Percentiles rank a stretch among this genome's conserved stretches.
phyloP scores from a whole-genome alignment of 306 rosid species.

The Elaeagnus macrophylla region DNA sequence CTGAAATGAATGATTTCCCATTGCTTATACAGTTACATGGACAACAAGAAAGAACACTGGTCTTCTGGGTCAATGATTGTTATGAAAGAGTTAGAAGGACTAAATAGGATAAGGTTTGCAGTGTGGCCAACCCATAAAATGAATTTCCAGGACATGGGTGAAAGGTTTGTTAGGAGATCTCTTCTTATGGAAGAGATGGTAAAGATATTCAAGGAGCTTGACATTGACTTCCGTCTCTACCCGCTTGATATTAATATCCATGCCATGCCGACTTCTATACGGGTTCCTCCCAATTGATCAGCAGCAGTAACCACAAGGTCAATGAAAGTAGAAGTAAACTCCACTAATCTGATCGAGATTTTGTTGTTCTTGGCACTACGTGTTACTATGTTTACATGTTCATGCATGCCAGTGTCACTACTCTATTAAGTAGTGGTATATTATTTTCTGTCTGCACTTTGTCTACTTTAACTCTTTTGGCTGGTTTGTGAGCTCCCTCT shows the following conservation, averaged over 20 bases:
- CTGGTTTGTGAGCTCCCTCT: too few relatives aligned
- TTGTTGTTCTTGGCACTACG: too few relatives aligned
- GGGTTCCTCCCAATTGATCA: conserved; percentile 42
- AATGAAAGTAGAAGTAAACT: conserved; percentile 5
- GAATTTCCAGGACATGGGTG: conserved; percentile 83
- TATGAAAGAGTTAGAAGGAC: conserved; percentile 43
- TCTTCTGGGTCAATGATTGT: conserved; percentile 52
- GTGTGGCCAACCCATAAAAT: conserved; percentile 70
- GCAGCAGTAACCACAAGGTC: conserved; percentile 22
- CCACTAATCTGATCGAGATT: too few relatives aligned
- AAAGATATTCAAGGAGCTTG: conserved; percentile 66
- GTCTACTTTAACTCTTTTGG: too few relatives aligned
- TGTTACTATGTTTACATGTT: too few relatives aligned
- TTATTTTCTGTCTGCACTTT: too few relatives aligned
- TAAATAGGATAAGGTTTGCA: conserved; percentile 47
- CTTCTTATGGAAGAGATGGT: conserved; percentile 63
- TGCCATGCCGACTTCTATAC: conserved; percentile 43
- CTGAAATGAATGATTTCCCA: neutral
- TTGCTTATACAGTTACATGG: conserved; percentile 51
- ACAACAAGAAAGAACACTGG: conserved; percentile 86
- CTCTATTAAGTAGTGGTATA: too few relatives aligned
- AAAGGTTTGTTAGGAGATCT: conserved; percentile 56
- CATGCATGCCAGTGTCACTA: too few relatives aligned
- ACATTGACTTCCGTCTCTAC: conserved; percentile 59
- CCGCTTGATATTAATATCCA: conserved; percentile 63